Conservation (phyloP, 129 eudicot species). For the Tagetes patula region DNA sequence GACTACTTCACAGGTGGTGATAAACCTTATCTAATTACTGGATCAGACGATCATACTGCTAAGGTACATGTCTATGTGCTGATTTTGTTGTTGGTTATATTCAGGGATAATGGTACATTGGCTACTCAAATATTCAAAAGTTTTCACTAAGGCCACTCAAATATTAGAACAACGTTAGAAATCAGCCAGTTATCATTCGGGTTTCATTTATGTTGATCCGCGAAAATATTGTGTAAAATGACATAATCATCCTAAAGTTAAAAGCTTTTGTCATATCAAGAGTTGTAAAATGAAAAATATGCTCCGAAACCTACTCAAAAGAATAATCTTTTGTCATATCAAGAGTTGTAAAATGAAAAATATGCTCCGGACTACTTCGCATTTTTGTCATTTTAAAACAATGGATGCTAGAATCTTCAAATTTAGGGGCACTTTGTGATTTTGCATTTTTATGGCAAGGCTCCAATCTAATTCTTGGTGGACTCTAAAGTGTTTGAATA, state of each 20-base stretch:
- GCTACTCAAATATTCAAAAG: constrained; percentile 6
- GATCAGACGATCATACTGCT: constrained; percentile 98
- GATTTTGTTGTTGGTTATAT: background rate
- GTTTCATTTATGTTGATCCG: background rate
- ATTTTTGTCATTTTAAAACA: background rate
- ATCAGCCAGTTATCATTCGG: background rate
- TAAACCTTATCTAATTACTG: constrained; percentile 83
- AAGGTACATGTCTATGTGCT: constrained; percentile 52
- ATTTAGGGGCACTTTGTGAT: background rate
- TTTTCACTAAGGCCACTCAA: constrained; percentile 5
- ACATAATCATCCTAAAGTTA: background rate
- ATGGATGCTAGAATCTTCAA: background rate
- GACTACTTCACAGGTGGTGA: constrained; percentile 97
- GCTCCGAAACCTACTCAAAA: background rate
- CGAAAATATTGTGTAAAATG: background rate
- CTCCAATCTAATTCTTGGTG: background rate
- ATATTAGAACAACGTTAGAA: background rate
- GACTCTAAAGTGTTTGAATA: background rate
- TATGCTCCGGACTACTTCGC: background rate
- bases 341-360: background rate
- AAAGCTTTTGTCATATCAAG: background rate
- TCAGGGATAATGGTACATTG: background rate
- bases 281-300: background rate
- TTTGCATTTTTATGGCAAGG: background rate
- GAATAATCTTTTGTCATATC: background rate